These are phyloP conservation scores for Paratinospora sagittata DNA, from an alignment of 164 flowering plant species.

Conservation along the genomic window DNA sequence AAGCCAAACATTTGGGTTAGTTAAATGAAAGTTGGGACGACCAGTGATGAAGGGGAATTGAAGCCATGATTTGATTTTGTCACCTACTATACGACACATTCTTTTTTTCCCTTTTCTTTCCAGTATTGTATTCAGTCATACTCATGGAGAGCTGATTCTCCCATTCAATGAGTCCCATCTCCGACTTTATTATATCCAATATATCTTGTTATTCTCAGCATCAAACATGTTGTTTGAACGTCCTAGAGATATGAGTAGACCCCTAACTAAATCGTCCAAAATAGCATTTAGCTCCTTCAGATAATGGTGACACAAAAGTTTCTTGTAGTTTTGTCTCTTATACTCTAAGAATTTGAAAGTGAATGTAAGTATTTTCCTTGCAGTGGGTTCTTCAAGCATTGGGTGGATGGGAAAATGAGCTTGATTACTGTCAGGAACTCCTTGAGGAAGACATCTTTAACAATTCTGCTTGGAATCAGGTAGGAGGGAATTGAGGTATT, in stretches of 20 bases:
- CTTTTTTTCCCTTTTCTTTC: background rate
- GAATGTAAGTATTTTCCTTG: conserved; percentile 7
- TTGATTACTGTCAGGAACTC: conserved; percentile 63
- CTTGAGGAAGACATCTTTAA: conserved; percentile 77
- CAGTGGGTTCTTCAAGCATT: conserved; percentile 94
- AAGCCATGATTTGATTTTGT: too few relatives aligned
- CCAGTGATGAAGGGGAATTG: too few relatives aligned
- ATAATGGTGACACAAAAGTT: background rate
- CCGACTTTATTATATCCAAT: too few relatives aligned
- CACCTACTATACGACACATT: background rate
- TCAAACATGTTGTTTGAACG: too few relatives aligned
- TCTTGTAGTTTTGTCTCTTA: background rate
- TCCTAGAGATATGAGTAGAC: too few relatives aligned
- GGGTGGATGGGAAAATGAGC: conserved; percentile 97
- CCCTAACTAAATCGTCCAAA: background rate
- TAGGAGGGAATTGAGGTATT: conserved; percentile 13
- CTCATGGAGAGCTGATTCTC: too few relatives aligned
- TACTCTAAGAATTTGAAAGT: background rate
- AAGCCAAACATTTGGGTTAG: background rate
- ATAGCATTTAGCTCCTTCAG: background rate
- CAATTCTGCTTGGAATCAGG: conserved; percentile 99
- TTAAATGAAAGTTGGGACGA: too few relatives aligned
- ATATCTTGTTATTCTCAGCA: too few relatives aligned
- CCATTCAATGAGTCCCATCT: too few relatives aligned
- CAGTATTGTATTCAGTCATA: too few relatives aligned